Base-by-base conservation (phyloP, 225 moss, liverwort and hornwort species). In the Lunularia cruciata region DNA sequence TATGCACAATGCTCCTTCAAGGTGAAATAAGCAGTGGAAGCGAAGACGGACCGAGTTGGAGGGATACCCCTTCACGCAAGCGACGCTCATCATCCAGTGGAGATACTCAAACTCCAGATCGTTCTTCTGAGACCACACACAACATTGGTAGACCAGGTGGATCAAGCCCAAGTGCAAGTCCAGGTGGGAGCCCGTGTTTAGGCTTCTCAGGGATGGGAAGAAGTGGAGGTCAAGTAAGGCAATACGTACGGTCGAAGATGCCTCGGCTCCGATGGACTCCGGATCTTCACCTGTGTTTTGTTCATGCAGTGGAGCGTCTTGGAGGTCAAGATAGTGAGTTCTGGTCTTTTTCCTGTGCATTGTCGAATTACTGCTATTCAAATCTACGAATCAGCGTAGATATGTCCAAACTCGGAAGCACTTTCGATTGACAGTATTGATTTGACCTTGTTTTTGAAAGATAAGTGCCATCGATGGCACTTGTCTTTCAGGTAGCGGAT, bases 281-380 rank as follows among this genome's bases (percentile, higher is more conserved):
- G 23, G 89, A 89, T 69, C 69, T 89, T 47, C 89, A 89, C 55
- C 87, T 85, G 68, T 89, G 89, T 76, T 89, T 89, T 69, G 85
- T 89, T 48, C 68, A 81, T 54, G 89, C 89, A 0, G 87, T 89
- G 39, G 89, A 89, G 62, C 89, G 89, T 6, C 87, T 89, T 49
- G 89, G 89, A 47, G 89, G 89, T 52, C 89, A 87, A 89, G 89
- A 89, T 62, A 81, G 89, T 89, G 83, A 89, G 89, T 81, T 31
- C 70, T 23, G 27, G 26, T 43, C 0, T 27, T 23, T n/a, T n/a
- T 60, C 34, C 60, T 25, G 18, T 23, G 20, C 60, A 38, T 23
- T 38, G 20, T 34, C 2, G 12, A 23, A n/a, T n/a, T n/a, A n/a
- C n/a, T n/a, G n/a, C n/a, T n/a, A n/a, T n/a, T n/a, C n/a, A n/a